phyloP scores from a whole-genome alignment of 306 rosid species.

The Prunus mongolica region DNA sequence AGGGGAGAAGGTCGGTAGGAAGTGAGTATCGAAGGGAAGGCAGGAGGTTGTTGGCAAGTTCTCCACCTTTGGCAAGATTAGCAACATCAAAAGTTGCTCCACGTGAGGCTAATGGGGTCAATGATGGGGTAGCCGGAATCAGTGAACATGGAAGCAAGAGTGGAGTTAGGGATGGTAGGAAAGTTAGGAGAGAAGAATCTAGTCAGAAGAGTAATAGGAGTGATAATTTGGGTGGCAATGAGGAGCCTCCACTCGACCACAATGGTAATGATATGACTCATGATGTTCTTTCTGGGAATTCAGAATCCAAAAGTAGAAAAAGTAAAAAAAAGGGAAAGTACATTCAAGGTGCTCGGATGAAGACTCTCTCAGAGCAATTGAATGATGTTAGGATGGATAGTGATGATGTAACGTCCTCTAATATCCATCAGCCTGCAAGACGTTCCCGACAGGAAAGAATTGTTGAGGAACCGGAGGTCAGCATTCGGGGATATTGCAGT shows the following conservation, averaged over 20 bases:
- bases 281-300: constrained; percentile 55
- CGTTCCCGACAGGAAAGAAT: constrained; percentile 47
- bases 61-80: constrained; percentile 59
- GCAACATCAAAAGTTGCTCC: constrained; percentile 73
- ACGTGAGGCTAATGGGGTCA: constrained; percentile 45
- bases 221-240: constrained; percentile 47
- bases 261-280: constrained; percentile 44
- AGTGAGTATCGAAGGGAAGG: constrained; percentile 62
- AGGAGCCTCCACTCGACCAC: constrained; percentile 47
- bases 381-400: constrained; percentile 61
- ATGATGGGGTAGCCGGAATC: constrained; percentile 38
- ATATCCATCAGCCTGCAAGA: constrained; percentile 57
- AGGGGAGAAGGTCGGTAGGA: constrained; percentile 78
- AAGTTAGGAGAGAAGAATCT: constrained; percentile 72
- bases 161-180: constrained; percentile 55
- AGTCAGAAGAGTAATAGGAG: constrained; percentile 62
- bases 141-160: constrained; percentile 62
- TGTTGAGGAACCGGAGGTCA: constrained; percentile 55
- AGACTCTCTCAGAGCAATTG: constrained; percentile 80
- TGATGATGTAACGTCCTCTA: constrained; percentile 79
- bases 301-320: constrained; percentile 61
- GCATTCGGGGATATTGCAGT: constrained; percentile 48
- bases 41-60: constrained; percentile 59
- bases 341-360: constrained; percentile 45
- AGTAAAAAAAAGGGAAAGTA: constrained; percentile 67